A percentile compares a stretch with the other conserved stretches of the same genome.
phyloP scores from a whole-genome alignment of 2,329 filamentous ascomycete species.

The Chalaropsis thielavioides region DNA sequence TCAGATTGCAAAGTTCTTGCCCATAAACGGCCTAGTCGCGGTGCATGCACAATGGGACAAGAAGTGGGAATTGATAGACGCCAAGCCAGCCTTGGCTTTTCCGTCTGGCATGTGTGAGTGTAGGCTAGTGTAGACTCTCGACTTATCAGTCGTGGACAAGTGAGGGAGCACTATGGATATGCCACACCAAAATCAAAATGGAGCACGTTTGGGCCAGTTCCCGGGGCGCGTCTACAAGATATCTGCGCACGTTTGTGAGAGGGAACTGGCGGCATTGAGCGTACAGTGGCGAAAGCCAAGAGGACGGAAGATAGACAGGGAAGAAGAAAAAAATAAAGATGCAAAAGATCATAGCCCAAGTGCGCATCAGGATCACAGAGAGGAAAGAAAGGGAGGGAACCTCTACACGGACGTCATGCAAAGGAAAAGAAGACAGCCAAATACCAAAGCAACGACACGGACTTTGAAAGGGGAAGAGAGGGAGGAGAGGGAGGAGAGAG shows the following conservation, averaged over 20 bases:
- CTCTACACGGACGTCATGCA: neutral
- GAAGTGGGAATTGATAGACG: neutral
- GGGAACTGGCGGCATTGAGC: neutral
- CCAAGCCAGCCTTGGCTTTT: neutral
- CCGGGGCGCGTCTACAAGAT: neutral
- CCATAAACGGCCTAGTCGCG: neutral
- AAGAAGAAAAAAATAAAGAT: neutral
- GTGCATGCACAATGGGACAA: neutral
- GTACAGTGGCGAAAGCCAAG: neutral
- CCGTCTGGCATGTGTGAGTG: neutral
- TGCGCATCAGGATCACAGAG: neutral
- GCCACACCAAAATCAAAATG: neutral
- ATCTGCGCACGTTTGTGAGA: neutral
- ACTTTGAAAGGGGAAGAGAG: neutral
- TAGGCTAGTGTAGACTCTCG: neutral
- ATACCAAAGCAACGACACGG: neutral
- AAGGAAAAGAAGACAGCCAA: neutral
- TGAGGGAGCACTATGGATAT: neutral
- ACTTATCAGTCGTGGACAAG: neutral
- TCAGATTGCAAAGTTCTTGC: neutral
- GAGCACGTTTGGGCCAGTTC: neutral
- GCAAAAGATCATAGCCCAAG: neutral
- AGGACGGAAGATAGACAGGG: neutral
- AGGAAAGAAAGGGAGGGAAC: neutral
- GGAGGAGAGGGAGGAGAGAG: neutral